phyloP scores from a whole-genome alignment of 225 moss, liverwort and hornwort genomes.

The Pseudoscleropodium purum region DNA sequence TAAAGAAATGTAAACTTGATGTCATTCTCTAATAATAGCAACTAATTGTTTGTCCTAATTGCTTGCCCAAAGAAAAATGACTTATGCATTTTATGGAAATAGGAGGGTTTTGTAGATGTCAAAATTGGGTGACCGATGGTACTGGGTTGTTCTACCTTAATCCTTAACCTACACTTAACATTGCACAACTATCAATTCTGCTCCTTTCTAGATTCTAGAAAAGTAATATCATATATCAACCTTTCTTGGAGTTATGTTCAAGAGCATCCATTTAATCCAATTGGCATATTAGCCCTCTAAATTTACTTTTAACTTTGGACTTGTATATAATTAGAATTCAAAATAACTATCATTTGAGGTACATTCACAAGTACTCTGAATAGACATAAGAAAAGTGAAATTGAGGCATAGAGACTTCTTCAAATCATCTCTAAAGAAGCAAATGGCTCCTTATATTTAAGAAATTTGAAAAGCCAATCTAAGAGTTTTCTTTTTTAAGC shows the following conservation, averaged over 20 bases:
- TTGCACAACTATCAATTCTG: not conserved
- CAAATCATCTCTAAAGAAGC: not conserved
- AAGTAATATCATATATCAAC: not conserved
- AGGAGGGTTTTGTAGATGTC: too few relatives aligned
- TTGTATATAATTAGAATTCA: not conserved
- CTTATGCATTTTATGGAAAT: too few relatives aligned
- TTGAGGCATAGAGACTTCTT: not conserved
- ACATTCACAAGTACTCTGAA: not conserved
- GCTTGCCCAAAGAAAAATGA: too few relatives aligned
- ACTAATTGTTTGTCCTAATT: too few relatives aligned
- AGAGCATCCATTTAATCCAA: not conserved
- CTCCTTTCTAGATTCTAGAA: not conserved
- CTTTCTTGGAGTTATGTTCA: not conserved
- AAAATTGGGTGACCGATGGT: too few relatives aligned
- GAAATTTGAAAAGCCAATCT: not conserved
- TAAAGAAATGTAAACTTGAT: too few relatives aligned
- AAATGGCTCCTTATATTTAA: not conserved
- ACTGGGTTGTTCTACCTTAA: too few relatives aligned
- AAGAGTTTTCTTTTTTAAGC: not conserved
- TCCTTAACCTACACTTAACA: too few relatives aligned
- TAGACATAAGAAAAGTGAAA: not conserved
- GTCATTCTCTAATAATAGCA: too few relatives aligned
- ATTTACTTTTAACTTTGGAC: not conserved
- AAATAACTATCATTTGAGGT: not conserved
- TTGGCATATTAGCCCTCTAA: not conserved